Percentiles rank a stretch among this genome's conserved stretches.
Conservation (phyloP, 2,329 filamentous ascomycete species). For the Talaromyces piceae region DNA sequence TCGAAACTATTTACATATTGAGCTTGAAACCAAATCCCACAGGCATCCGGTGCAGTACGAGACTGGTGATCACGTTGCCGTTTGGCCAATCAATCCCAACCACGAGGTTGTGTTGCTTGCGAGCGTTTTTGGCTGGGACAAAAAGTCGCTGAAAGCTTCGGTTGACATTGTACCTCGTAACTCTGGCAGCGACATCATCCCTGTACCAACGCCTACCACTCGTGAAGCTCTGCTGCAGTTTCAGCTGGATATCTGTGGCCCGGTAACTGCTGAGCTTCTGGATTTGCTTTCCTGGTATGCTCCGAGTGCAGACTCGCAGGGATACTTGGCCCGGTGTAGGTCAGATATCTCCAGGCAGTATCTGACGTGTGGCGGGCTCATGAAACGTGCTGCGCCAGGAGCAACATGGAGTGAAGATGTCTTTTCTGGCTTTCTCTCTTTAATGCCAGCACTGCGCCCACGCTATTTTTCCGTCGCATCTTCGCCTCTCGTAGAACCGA, state of each 20-base stretch:
- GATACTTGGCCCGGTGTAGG: not conserved
- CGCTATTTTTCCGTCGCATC: constrained; percentile 16
- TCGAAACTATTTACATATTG: constrained; percentile 27
- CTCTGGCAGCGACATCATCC: no score
- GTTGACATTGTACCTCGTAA: constrained; percentile 11
- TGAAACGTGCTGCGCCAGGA: not conserved
- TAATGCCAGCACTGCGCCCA: constrained; percentile 4
- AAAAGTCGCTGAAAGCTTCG: not conserved
- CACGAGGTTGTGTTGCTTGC: constrained; percentile 28
- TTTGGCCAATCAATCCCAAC: constrained; percentile 36
- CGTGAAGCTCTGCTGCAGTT: not conserved
- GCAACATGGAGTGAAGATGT: not conserved
- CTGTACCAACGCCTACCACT: not conserved
- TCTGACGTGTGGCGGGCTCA: not conserved
- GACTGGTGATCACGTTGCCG: constrained; percentile 36
- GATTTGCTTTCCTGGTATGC: not conserved
- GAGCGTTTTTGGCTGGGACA: constrained; percentile 16
- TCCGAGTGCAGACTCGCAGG: not conserved
- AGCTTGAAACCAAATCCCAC: constrained; percentile 29
- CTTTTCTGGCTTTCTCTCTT: not conserved
- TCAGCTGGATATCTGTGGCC: not conserved
- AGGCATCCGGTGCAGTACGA: constrained; percentile 25
- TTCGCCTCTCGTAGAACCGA: not conserved
- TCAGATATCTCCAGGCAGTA: not conserved
- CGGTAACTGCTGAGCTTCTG: not conserved